Percentiles rank a stretch among this genome's conserved stretches.
phyloP scores from a whole-genome alignment of 768 basidiomycete species.

The Aureoboletus auriporus region DNA sequence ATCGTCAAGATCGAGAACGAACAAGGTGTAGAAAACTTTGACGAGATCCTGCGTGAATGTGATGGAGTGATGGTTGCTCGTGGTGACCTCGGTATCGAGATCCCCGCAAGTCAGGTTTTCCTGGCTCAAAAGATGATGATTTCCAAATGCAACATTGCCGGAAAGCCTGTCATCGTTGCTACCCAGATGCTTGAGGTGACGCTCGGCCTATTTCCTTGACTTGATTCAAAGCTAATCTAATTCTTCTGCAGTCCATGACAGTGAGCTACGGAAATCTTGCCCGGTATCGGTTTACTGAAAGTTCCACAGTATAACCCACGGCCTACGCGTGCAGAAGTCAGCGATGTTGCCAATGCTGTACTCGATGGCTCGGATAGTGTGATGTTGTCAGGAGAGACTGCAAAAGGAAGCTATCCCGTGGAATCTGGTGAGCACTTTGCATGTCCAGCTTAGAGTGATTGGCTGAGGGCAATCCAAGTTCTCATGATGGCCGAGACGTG shows the following conservation, averaged over 20 bases:
- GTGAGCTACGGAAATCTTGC: conserved; percentile 37
- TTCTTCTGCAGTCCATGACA: conserved; percentile 78
- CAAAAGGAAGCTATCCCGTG: conserved; percentile 95
- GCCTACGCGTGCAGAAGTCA: conserved; percentile 97
- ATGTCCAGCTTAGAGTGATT: not conserved
- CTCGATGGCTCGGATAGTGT: conserved; percentile 99
- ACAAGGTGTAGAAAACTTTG: conserved; percentile 98
- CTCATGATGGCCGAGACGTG: conserved; percentile 99
- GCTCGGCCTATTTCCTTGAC: not conserved
- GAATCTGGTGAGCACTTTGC: conserved; percentile 67
- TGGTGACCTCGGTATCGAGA: conserved; percentile 99
- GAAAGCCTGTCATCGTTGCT: conserved; percentile 97
- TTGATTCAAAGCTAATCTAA: conserved; percentile 8
- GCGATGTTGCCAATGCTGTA: conserved; percentile 98
- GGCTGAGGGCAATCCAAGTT: conserved; percentile 43
- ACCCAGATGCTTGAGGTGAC: conserved; percentile 98
- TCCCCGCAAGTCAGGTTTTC: conserved; percentile 99
- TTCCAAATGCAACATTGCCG: conserved; percentile 95
- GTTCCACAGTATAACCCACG: conserved; percentile 86
- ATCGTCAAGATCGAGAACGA: conserved; percentile 99
- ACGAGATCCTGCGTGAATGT: conserved; percentile 90
- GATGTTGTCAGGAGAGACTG: conserved; percentile 99
- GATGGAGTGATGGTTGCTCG: conserved; percentile 99
- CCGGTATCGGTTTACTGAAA: conserved; percentile 4
- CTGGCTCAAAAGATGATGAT: conserved; percentile 99